Base-by-base conservation (phyloP, 352 stramenopile species). In the Phytophthora sojae region DNA sequence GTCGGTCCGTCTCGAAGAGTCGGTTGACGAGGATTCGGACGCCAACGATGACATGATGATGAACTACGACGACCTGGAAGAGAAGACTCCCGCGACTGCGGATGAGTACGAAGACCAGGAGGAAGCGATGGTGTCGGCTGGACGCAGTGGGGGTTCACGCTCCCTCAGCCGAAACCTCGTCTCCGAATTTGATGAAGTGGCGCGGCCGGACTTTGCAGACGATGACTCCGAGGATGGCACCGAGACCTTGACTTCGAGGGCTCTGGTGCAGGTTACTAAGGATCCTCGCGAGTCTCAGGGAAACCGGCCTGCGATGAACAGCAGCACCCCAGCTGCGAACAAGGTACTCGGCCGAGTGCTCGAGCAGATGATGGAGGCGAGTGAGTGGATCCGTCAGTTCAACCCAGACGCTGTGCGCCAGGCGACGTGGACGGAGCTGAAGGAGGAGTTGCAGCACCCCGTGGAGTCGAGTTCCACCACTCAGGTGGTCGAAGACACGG, bases 241-340 rank as follows among this genome's bases (percentile, higher is more conserved):
- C 26, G 26, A 30, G 26, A 5, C 26, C 26, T 30, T 30, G 3
- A 30, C 26, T 4, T 30, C 26, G n/a, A n/a, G n/a, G n/a, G n/a
- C n/a, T n/a, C n/a, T n/a, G n/a, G n/a, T n/a, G n/a, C n/a, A n/a
- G n/a, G 26, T 30, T 30, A 30, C 26, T 30, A 30, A 30, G 26
- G 26, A 30, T 30, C 26, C 26, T 5, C 26, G 6, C 4, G 26
- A 30, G 25, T 23, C 45, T 11, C 35, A 11, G 2, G 44, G 45
- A 26, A 64, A 21, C 29, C 14, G 57, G 30, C 29, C 45, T 15
- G 15, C 51, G 4, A 14, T 23, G 6, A 52, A 52, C 19, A 19
- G 14, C 11, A 37, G 51, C 21, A 61, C 37, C n/a, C 55, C 55
- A 14, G 55, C 37, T 23, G 37, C 55, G 35, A 61, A 61, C 32